phyloP scores from a whole-genome alignment of 192 early-diverging fungal species.

The Linnemannia schmuckeri region DNA sequence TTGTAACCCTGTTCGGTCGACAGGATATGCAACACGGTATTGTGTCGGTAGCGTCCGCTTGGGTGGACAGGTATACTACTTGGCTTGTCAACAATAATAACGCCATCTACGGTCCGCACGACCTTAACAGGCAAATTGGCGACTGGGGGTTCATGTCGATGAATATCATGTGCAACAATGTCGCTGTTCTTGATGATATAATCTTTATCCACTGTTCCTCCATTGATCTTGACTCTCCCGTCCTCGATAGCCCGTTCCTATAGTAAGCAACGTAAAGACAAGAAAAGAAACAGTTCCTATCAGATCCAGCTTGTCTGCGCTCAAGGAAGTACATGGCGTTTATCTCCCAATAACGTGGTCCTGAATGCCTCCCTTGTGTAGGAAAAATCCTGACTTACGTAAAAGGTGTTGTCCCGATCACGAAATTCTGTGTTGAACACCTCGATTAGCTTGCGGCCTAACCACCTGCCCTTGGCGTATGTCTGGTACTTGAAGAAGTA shows the following conservation, averaged over 20 bases:
- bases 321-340: not conserved
- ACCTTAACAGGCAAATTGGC: slow-evolving; percentile 73
- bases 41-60: slow-evolving; percentile 90
- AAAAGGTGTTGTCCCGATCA: slow-evolving; percentile 84
- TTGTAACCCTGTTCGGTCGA: slow-evolving; percentile 69
- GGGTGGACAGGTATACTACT: slow-evolving; percentile 87
- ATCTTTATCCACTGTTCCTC: slow-evolving; percentile 61
- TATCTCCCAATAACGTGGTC: not conserved
- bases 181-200: slow-evolving; percentile 85
- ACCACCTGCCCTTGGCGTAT: slow-evolving; percentile 93
- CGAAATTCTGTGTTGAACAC: slow-evolving; percentile 92
- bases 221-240: slow-evolving; percentile 90
- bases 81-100: slow-evolving; percentile 93
- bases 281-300: no score
- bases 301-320: slow-evolving; percentile 14
- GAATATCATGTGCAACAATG: slow-evolving; percentile 84
- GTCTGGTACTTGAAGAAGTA: slow-evolving; percentile 87
- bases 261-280: not conserved
- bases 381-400: slow-evolving; percentile 65
- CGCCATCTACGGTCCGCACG: slow-evolving; percentile 71
- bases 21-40: slow-evolving; percentile 81
- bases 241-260: slow-evolving; percentile 79
- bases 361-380: not conserved
- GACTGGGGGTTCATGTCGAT: slow-evolving; percentile 97
- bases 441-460: slow-evolving; percentile 78